Percentiles rank a stretch among this genome's conserved stretches.
Evolutionary conservation across 139 green algal genomes (phyloP).

Genomic region (Pycnococcus provasolii): DNA sequence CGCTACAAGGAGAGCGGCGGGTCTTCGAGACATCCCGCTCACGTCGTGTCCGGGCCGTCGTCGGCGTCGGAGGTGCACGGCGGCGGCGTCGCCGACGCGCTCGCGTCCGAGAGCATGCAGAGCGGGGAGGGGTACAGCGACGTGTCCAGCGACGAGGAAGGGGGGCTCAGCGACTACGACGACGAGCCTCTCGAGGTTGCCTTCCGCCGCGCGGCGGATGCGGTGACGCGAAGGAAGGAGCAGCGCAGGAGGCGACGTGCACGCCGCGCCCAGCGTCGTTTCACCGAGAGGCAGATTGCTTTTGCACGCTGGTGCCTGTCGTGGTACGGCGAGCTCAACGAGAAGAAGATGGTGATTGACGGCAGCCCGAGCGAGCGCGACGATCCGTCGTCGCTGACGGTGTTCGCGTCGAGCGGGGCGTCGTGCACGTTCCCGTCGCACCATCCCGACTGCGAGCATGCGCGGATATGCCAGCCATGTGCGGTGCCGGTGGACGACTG

Average conservation of each 20-base stretch:
- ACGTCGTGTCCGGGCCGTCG: background rate
- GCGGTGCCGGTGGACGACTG: background rate
- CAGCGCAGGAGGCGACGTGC: background rate
- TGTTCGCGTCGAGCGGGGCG: background rate
- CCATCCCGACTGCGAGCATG: background rate
- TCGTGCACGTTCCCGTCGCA: conserved; percentile 3
- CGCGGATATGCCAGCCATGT: background rate
- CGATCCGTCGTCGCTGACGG: background rate
- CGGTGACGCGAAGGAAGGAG: too few relatives aligned
- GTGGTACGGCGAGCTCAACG: conserved; percentile 36
- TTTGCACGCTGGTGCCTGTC: conserved; percentile 36
- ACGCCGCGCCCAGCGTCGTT: conserved; percentile 18
- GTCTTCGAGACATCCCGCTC: background rate
- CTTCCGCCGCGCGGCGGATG: too few relatives aligned
- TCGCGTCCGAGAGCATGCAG: conserved; percentile 9
- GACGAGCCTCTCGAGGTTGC: too few relatives aligned
- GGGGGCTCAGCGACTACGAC: too few relatives aligned
- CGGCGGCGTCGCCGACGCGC: conserved; percentile 28
- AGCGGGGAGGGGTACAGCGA: too few relatives aligned
- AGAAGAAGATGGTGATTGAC: conserved; percentile 37
- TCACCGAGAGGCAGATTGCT: conserved; percentile 15
- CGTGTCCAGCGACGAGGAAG: too few relatives aligned
- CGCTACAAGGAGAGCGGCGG: conserved; percentile 78
- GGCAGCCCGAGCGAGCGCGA: background rate
- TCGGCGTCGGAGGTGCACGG: background rate